phyloP scores from a whole-genome alignment of 352 stramenopile genomes.

The Globisporangium polare region DNA sequence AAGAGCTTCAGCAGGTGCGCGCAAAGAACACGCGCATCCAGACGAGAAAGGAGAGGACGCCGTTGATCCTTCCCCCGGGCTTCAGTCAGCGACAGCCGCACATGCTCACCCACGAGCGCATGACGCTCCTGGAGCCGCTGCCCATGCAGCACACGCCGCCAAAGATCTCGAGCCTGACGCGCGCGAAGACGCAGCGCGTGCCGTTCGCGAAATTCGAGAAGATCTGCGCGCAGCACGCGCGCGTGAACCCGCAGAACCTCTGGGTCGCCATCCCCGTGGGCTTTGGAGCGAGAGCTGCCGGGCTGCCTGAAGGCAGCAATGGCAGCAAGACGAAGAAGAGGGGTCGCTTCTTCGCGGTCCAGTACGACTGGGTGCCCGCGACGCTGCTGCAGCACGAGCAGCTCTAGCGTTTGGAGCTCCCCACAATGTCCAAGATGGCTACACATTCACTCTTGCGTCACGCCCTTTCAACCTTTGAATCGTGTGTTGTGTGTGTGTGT shows the following conservation, averaged over 20 bases:
- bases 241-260: conserved; percentile 51
- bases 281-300: conserved; percentile 1
- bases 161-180: conserved; percentile 22
- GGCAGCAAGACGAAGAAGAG: conserved; percentile 18
- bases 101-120: conserved; percentile 13
- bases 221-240: conserved; percentile 31
- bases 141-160: conserved; percentile 26
- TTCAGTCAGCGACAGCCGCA: conserved; percentile 1
- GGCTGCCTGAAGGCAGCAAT: not conserved
- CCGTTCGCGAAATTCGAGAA: conserved; percentile 46
- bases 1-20: conserved; percentile 14
- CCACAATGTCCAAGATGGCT: too few species aligned
- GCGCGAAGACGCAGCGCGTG: conserved; percentile 35
- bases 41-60: conserved; percentile 29
- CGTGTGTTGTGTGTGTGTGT: too few species aligned
- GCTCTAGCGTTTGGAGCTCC: too few species aligned
- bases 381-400: conserved; percentile 35
- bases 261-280: conserved; percentile 59
- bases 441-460: not conserved
- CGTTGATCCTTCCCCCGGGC: conserved; percentile 15
- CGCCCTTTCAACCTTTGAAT: not conserved
- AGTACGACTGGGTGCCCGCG: conserved; percentile 60
- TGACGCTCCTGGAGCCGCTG: conserved; percentile 37
- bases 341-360: conserved; percentile 26
- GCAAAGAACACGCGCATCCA: conserved; percentile 23